Evolutionary conservation across 371 early-diverging fungal species (phyloP), one percentile per base, ranked within the genome.

Genomic region (Mortierella sp.): DNA sequence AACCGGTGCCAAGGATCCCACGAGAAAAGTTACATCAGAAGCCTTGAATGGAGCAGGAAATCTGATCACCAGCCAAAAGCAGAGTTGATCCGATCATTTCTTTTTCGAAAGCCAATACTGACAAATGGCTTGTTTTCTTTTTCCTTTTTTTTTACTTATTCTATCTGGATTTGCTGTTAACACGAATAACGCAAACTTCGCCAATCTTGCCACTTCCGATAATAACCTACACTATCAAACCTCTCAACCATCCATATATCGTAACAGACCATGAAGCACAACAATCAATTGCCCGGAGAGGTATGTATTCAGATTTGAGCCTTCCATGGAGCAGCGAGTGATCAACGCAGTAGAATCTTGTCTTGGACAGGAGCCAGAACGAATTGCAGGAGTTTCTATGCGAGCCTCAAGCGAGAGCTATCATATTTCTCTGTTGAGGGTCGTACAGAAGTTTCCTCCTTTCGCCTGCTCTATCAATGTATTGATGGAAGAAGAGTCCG

Each of bases 201-300:
- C 10, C 6, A 35, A 35, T n/a, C n/a, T n/a, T n/a, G n/a, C n/a
- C n/a, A n/a, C n/a, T n/a, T n/a, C n/a, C n/a, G n/a, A n/a, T n/a
- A n/a, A n/a, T n/a, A n/a, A n/a, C n/a, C n/a, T n/a, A n/a, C n/a
- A n/a, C n/a, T n/a, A n/a, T n/a, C n/a, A n/a, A n/a, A 47, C n/a
- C n/a, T 3, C 31, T 42, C 32, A 7, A 15, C 57, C 5, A 22
- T 28, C 26, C n/a, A 13, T 49, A 26, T 12, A n/a, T 12, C 19
- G 7, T 37, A 37, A 64, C 64, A 75, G 76, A 75, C 76, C 76
- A 91, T 96, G 94, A 96, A 94, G 92, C 99, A 98, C 93, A 99
- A 99, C 95, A 98, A 99, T 90, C 93, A 93, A 85, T 89, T 99
- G 89, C 99, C 98, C 89, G 98, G 97, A 90, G 91, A 75, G 57